phyloP scores from a whole-genome alignment of 2,329 filamentous ascomycete genomes.

The Aquanectria penicillioides region DNA sequence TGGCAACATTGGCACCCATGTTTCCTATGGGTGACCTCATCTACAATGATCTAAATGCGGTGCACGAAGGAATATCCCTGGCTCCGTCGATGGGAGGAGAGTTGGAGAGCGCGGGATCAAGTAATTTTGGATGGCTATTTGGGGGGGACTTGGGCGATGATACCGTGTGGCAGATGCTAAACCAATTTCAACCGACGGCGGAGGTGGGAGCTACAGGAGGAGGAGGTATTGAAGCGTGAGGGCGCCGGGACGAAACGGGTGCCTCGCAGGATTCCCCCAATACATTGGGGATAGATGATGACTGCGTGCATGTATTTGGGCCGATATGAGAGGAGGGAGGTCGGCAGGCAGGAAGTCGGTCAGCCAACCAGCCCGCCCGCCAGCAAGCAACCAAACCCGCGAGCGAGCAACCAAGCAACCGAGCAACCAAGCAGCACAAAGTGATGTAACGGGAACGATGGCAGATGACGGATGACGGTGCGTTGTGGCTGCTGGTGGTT shows the following conservation, averaged over 20 bases:
- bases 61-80: conserved; percentile 43
- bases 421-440: conserved; percentile 6
- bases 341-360: not conserved
- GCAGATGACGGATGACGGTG: not conserved
- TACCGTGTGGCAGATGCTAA: conserved; percentile 66
- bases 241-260: conserved; percentile 14
- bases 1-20: conserved; percentile 62
- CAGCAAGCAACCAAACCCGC: not conserved
- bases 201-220: too few species aligned
- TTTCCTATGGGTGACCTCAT: conserved; percentile 67
- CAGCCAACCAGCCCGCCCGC: not conserved
- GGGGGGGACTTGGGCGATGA: conserved; percentile 65
- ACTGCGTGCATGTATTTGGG: conserved; percentile 13
- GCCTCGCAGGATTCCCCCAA: not conserved
- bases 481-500: conserved; percentile 13
- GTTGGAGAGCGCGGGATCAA: conserved; percentile 17
- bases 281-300: conserved; percentile 5
- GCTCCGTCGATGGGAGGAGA: conserved; percentile 29
- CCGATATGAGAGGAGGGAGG: conserved; percentile 1
- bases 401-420: too few species aligned
- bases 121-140: conserved; percentile 57
- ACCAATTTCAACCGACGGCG: conserved; percentile 54
- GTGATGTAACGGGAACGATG: conserved; percentile 15
- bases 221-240: not conserved
- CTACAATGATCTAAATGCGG: conserved; percentile 64